These are phyloP conservation scores for Digitaria exilis DNA, from an alignment of 202 grass and related monocot genomes.

Conservation along the genomic window DNA sequence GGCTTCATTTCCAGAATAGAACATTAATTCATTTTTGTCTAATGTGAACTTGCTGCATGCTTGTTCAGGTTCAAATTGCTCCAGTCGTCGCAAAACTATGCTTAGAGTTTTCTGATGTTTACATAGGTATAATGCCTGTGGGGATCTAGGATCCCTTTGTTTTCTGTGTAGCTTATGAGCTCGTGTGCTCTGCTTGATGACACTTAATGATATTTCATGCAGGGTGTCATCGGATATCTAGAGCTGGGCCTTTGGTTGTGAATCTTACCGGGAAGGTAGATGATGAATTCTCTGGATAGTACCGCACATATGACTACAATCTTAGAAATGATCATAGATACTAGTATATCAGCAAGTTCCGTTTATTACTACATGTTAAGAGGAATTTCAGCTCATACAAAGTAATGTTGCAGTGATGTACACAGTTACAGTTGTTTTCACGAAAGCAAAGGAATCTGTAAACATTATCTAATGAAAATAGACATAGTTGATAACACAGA, in stretches of 20 bases:
- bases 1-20: slow-evolving; percentile 12
- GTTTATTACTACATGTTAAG: not conserved
- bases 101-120: slow-evolving; percentile 89
- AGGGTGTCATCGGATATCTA: slow-evolving; percentile 75
- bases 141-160: slow-evolving; percentile 6
- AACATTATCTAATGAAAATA: slow-evolving; percentile 16
- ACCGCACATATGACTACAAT: slow-evolving; percentile 8
- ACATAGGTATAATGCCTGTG: slow-evolving; percentile 66
- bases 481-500: not conserved
- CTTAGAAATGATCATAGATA: slow-evolving; percentile 8
- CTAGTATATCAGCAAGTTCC: slow-evolving; percentile 8
- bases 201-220: slow-evolving; percentile 32
- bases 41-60: slow-evolving; percentile 9
- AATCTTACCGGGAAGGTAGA: slow-evolving; percentile 88
- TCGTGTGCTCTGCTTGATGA: not conserved
- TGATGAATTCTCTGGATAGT: slow-evolving; percentile 7
- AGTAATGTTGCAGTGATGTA: slow-evolving; percentile 6
- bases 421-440: not conserved
- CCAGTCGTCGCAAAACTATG: slow-evolving; percentile 69
- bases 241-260: slow-evolving; percentile 63
- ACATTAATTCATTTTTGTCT: slow-evolving; percentile 31
- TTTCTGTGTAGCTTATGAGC: slow-evolving; percentile 7
- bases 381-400: slow-evolving; percentile 1
- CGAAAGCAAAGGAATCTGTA: slow-evolving; percentile 17
- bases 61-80: slow-evolving; percentile 82